phyloP scores from a whole-genome alignment of 306 rosid species.

The Hylodesmum podocarpum region DNA sequence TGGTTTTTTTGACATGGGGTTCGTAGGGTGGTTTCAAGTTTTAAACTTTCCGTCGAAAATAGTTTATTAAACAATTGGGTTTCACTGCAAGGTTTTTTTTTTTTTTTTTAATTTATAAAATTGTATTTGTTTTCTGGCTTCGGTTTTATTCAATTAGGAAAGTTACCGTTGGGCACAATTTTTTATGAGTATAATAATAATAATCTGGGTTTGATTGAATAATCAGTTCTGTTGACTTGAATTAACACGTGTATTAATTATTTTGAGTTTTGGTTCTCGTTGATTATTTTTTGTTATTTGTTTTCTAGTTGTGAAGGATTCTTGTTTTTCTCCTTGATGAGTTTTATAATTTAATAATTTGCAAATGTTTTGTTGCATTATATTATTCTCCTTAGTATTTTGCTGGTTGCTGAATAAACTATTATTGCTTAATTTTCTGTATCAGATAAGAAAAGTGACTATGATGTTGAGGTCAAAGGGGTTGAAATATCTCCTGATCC shows the following conservation, averaged over 20 bases:
- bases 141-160: not conserved
- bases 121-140: not conserved
- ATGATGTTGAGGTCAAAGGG: slow-evolving; percentile 64
- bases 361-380: not conserved
- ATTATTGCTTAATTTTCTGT: not conserved
- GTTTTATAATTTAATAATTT: not conserved
- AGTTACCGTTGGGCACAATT: not conserved
- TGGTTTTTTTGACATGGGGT: not conserved
- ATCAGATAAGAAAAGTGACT: slow-evolving; percentile 64
- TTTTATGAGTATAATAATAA: not conserved
- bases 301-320: not conserved
- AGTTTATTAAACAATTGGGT: not conserved
- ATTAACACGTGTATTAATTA: not conserved
- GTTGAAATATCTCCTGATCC: slow-evolving; percentile 81
- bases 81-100: not conserved
- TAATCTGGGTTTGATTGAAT: not conserved
- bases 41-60: not conserved
- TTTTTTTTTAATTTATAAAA: too few species aligned
- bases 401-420: not conserved
- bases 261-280: not conserved
- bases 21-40: not conserved
- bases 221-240: slow-evolving; percentile 3
- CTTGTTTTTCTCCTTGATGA: not conserved
- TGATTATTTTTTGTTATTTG: not conserved
- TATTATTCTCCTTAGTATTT: not conserved